Percentiles rank a stretch among this genome's conserved stretches.
Conservation (phyloP, 495 filamentous ascomycete genomes). For the Aspergillus asperescens region DNA sequence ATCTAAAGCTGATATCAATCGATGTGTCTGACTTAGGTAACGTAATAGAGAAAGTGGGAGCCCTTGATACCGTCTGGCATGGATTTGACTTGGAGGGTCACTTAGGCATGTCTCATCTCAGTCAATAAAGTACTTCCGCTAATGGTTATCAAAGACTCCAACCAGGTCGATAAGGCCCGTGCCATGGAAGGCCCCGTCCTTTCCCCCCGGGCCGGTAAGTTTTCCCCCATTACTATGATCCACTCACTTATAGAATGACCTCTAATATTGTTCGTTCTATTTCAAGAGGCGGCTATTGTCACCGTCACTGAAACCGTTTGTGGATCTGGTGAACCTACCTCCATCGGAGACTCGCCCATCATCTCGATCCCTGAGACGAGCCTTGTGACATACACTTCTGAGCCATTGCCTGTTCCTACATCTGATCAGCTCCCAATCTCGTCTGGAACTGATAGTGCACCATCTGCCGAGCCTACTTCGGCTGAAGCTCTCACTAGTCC, state of each 20-base stretch:
- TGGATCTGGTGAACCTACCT: slow-evolving; percentile 6
- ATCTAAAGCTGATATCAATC: neutral
- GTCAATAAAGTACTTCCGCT: neutral
- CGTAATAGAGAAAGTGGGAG: neutral
- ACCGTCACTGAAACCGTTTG: slow-evolving; percentile 23
- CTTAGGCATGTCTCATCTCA: slow-evolving; percentile 6
- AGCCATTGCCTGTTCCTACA: neutral
- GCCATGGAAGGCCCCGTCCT: neutral
- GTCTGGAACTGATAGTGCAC: slow-evolving; percentile 1
- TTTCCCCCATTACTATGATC: neutral
- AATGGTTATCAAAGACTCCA: neutral
- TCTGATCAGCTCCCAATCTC: slow-evolving; percentile 1
- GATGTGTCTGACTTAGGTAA: neutral
- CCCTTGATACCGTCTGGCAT: neutral
- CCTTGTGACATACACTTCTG: slow-evolving; percentile 10
- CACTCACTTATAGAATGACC: neutral
- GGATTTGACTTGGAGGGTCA: neutral
- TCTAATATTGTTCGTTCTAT: neutral
- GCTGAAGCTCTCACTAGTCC: neutral
- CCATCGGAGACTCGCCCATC: neutral
- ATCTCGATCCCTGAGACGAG: slow-evolving; percentile 6
- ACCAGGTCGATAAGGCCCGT: neutral
- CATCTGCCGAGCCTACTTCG: neutral
- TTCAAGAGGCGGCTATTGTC: slow-evolving; percentile 14
- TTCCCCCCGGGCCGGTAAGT: slow-evolving; percentile 14